phyloP scores from a whole-genome alignment of 129 eudicot genomes.

The Rutidosis leptorrhynchoides region DNA sequence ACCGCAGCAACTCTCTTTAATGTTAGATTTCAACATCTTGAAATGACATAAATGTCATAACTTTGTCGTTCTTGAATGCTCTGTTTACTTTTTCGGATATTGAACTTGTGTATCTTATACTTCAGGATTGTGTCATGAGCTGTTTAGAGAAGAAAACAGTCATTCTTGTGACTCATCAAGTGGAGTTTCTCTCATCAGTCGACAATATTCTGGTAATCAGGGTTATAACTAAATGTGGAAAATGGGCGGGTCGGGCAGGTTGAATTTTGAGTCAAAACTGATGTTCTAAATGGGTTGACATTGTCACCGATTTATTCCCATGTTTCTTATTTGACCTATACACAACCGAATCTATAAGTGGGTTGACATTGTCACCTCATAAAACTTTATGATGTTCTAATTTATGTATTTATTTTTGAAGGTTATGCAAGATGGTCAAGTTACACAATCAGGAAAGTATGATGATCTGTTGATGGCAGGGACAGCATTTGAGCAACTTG shows the following conservation, averaged over 20 bases:
- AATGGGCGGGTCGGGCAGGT: not conserved
- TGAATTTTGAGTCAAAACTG: not conserved
- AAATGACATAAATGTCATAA: not conserved
- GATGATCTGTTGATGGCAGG: conserved; percentile 54
- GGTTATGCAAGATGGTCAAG: conserved; percentile 70
- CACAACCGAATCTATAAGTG: not conserved
- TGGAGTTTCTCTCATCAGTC: conserved; percentile 67
- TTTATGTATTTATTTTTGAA: conserved; percentile 10
- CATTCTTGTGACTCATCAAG: conserved; percentile 83
- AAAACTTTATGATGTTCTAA: not conserved
- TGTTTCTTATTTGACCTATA: not conserved
- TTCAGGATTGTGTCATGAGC: conserved; percentile 75
- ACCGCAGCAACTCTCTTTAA: conserved; percentile 74
- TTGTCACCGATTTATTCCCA: too few species aligned
- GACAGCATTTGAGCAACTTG: conserved; percentile 64
- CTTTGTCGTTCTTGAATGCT: not conserved
- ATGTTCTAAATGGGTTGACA: too few species aligned
- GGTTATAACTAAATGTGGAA: not conserved
- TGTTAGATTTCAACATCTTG: conserved; percentile 35
- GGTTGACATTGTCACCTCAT: not conserved
- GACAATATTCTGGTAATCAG: conserved; percentile 67
- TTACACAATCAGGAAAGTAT: conserved; percentile 70
- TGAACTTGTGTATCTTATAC: conserved; percentile 10
- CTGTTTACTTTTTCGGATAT: not conserved
- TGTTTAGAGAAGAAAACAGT: conserved; percentile 59